phyloP scores from a whole-genome alignment of 2,329 filamentous ascomycete genomes.

The Aspergillus caelatus region DNA sequence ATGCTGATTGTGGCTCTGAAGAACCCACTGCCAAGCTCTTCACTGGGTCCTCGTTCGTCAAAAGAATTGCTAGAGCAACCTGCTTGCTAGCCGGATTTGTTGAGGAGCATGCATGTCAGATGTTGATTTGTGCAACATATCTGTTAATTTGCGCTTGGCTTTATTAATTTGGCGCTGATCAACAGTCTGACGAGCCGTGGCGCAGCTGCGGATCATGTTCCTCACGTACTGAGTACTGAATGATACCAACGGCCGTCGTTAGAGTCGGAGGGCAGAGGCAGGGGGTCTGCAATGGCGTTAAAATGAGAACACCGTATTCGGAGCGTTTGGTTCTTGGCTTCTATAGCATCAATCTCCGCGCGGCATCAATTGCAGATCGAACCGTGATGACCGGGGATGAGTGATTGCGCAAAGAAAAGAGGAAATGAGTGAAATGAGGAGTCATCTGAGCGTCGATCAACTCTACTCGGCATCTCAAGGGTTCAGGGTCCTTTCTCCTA shows the following conservation, averaged over 20 bases:
- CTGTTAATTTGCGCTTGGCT: background rate
- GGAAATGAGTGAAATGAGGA: background rate
- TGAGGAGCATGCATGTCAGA: background rate
- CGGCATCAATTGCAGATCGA: background rate
- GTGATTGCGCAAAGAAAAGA: background rate
- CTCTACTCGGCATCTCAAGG: background rate
- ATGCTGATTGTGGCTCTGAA: background rate
- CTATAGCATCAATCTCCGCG: background rate
- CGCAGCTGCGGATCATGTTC: slow-evolving; percentile 3
- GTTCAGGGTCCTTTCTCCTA: background rate
- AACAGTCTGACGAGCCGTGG: background rate
- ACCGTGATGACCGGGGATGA: background rate
- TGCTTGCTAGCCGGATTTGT: background rate
- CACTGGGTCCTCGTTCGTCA: background rate
- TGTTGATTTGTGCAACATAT: background rate
- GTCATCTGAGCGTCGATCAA: slow-evolving; percentile 1
- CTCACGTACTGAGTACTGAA: background rate
- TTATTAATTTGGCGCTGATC: background rate
- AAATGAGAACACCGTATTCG: background rate
- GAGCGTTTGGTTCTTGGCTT: background rate
- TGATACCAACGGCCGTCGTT: background rate
- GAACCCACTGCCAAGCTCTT: background rate
- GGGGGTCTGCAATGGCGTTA: background rate
- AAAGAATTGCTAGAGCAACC: too few relatives aligned
- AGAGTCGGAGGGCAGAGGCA: background rate